Evolutionary conservation across 2,329 filamentous ascomycete species (phyloP).

Genomic region (Amphichorda felina): DNA sequence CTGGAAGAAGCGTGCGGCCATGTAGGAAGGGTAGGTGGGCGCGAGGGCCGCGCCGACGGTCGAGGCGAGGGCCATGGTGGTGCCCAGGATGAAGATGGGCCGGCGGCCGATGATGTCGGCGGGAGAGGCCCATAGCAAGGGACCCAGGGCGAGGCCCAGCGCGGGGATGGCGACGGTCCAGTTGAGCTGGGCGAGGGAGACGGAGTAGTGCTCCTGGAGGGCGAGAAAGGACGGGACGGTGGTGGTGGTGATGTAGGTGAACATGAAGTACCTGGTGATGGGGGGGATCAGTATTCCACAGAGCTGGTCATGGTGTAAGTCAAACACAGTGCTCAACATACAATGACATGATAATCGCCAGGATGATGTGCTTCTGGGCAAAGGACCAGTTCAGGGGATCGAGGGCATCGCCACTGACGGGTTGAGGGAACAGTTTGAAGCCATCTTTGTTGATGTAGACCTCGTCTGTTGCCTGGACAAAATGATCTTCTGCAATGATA

Average conservation of each 20-base stretch:
- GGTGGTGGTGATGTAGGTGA: conserved; percentile 46
- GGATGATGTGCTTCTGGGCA: conserved; percentile 32
- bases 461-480: too few species aligned
- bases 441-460: conserved; percentile 9
- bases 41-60: conserved; percentile 20
- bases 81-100: conserved; percentile 31
- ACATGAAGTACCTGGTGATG: conserved; percentile 36
- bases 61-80: conserved; percentile 17
- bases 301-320: neutral
- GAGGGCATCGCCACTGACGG: conserved; percentile 23
- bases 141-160: conserved; percentile 37
- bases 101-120: conserved; percentile 41
- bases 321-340: conserved; percentile 13
- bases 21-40: conserved; percentile 32
- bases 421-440: conserved; percentile 22
- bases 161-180: conserved; percentile 41
- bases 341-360: conserved; percentile 40
- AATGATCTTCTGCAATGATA: too few species aligned
- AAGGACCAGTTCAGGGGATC: conserved; percentile 43
- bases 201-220: conserved; percentile 32
- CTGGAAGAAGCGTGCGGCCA: conserved; percentile 47
- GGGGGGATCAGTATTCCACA: neutral
- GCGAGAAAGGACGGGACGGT: conserved; percentile 40
- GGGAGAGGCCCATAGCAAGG: conserved; percentile 33
- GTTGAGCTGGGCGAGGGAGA: conserved; percentile 34